These are phyloP conservation scores for Tolypocladium cylindrosporum DNA, from an alignment of 2,329 filamentous ascomycete species.

Conservation along the genomic window DNA sequence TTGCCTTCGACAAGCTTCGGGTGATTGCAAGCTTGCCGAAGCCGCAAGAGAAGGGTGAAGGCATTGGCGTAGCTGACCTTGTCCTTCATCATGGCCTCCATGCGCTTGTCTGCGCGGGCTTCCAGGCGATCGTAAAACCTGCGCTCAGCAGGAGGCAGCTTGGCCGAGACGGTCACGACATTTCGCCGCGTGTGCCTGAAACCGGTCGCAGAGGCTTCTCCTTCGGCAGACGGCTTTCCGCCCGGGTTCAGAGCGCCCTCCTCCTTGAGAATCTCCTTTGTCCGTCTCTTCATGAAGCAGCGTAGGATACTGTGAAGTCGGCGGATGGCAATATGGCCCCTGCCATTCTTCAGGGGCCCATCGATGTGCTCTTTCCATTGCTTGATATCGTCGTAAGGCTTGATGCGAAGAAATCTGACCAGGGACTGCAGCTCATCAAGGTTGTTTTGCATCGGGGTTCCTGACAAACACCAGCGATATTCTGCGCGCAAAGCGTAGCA, in stretches of 20 bases:
- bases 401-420: conserved; percentile 85
- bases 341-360: conserved; percentile 77
- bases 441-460: conserved; percentile 97
- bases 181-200: conserved; percentile 92
- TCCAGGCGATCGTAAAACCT: conserved; percentile 80
- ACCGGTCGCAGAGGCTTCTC: conserved; percentile 44
- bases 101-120: conserved; percentile 71
- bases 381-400: conserved; percentile 76
- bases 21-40: conserved; percentile 93
- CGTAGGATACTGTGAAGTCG: conserved; percentile 76
- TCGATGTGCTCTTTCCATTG: conserved; percentile 92
- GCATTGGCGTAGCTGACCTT: conserved; percentile 88
- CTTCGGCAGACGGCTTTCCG: conserved; percentile 48
- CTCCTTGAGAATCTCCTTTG: conserved; percentile 90
- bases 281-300: conserved; percentile 97
- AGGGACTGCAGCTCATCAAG: conserved; percentile 91
- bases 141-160: conserved; percentile 72
- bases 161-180: conserved; percentile 67
- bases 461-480: conserved; percentile 93
- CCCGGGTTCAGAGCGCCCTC: conserved; percentile 73
- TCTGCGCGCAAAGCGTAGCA: conserved; percentile 76
- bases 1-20: conserved; percentile 79
- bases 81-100: conserved; percentile 80
- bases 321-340: conserved; percentile 79
- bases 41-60: conserved; percentile 77